These are phyloP conservation scores for Talaromyces proteolyticus DNA, from an alignment of 495 filamentous ascomycete genomes.

Conservation along the genomic window DNA sequence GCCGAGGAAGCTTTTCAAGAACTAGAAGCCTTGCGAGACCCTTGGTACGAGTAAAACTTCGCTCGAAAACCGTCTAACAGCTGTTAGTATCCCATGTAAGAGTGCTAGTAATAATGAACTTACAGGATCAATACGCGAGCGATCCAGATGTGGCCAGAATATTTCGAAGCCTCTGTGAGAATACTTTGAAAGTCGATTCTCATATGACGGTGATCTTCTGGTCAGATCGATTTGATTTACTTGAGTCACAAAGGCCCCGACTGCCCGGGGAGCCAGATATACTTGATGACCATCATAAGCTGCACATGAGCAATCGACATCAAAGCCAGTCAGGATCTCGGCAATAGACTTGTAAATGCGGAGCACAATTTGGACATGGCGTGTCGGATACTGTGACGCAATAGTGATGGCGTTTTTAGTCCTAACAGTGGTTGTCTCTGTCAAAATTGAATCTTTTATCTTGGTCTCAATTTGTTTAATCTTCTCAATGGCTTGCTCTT, in stretches of 20 bases:
- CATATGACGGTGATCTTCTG: conserved; percentile 75
- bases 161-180: conserved; percentile 78
- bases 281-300: conserved; percentile 77
- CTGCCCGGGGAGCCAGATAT: conserved; percentile 61
- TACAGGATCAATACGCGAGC: conserved; percentile 64
- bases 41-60: conserved; percentile 65
- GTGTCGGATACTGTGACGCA: conserved; percentile 71
- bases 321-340: conserved; percentile 79
- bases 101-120: not conserved
- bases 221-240: conserved; percentile 73
- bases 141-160: conserved; percentile 67
- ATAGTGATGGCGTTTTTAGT: conserved; percentile 85
- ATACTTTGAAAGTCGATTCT: conserved; percentile 85
- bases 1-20: conserved; percentile 67
- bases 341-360: conserved; percentile 75
- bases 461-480: conserved; percentile 69
- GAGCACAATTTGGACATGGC: conserved; percentile 78
- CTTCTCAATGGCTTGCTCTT: conserved; percentile 69
- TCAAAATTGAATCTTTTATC: conserved; percentile 65
- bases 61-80: conserved; percentile 65
- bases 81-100: not conserved
- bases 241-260: conserved; percentile 74
- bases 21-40: conserved; percentile 76
- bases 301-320: conserved; percentile 75
- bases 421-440: conserved; percentile 68